Evolutionary conservation across 257 asterid species (phyloP).

Genomic region (Forsythia viridissima): DNA sequence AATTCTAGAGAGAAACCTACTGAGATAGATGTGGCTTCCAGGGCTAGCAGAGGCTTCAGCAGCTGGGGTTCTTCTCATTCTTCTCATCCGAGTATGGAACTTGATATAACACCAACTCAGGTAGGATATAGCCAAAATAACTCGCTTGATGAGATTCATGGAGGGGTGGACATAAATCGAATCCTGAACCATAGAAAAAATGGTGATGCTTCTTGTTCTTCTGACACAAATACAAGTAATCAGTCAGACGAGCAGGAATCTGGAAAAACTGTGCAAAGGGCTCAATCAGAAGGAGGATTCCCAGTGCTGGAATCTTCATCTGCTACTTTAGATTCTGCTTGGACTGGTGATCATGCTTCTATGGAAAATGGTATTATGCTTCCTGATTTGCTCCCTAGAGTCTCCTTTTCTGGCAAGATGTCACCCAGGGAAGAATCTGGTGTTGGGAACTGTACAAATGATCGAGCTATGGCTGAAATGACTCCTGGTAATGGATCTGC

Average conservation of each 20-base stretch:
- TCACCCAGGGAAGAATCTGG: slow-evolving; percentile 25
- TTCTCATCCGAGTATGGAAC: slow-evolving; percentile 50
- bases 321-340: slow-evolving; percentile 54
- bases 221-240: slow-evolving; percentile 34
- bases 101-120: slow-evolving; percentile 35
- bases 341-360: slow-evolving; percentile 54
- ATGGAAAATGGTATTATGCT: slow-evolving; percentile 27
- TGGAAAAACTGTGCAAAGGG: slow-evolving; percentile 52
- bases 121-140: slow-evolving; percentile 33
- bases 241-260: slow-evolving; percentile 31
- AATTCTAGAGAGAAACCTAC: slow-evolving; percentile 39
- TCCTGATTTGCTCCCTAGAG: slow-evolving; percentile 23
- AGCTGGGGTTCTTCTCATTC: slow-evolving; percentile 74
- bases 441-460: slow-evolving; percentile 29
- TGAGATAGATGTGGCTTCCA: slow-evolving; percentile 43
- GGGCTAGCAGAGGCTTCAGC: slow-evolving; percentile 56
- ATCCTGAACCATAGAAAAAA: slow-evolving; percentile 35
- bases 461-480: slow-evolving; percentile 28
- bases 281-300: slow-evolving; percentile 63
- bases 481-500: slow-evolving; percentile 23
- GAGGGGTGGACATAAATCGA: slow-evolving; percentile 31
- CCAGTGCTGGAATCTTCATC: slow-evolving; percentile 50
- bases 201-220: slow-evolving; percentile 27
- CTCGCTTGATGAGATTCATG: slow-evolving; percentile 40
- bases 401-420: slow-evolving; percentile 31